These are phyloP conservation scores for Aspergillus conjunctus DNA, from an alignment of 495 filamentous ascomycete species.

Conservation along the genomic window DNA sequence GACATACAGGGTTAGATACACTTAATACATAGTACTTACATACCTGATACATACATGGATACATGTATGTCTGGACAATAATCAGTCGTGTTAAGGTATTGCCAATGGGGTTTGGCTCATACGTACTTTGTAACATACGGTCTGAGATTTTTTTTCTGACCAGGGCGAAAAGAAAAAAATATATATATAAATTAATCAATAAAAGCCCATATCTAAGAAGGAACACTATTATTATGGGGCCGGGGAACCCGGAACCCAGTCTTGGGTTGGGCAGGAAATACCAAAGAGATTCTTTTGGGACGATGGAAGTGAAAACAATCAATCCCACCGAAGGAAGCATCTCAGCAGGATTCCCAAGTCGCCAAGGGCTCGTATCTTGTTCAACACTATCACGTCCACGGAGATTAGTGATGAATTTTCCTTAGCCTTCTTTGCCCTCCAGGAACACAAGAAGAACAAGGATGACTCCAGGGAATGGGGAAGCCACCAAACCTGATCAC, in stretches of 20 bases:
- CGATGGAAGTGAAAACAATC: not conserved
- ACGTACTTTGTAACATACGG: not conserved
- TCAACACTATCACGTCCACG: not conserved
- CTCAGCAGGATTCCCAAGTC: not conserved
- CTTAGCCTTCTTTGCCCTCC: not conserved
- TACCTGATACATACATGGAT: slow-evolving; percentile 5
- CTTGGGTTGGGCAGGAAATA: slow-evolving; percentile 5
- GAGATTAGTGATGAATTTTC: not conserved
- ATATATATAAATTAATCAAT: not conserved
- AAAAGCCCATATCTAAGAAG: slow-evolving; percentile 10
- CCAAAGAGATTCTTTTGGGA: not conserved
- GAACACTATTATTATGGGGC: slow-evolving; percentile 8
- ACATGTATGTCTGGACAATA: slow-evolving; percentile 8
- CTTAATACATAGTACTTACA: too few relatives aligned
- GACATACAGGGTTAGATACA: too few relatives aligned
- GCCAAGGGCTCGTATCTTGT: not conserved
- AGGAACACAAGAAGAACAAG: not conserved
- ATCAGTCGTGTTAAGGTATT: not conserved
- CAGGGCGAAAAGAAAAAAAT: not conserved
- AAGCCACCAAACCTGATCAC: not conserved
- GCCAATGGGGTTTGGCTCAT: not conserved
- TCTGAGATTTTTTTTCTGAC: not conserved
- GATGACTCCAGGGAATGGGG: not conserved
- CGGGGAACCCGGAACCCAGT: slow-evolving; percentile 14
- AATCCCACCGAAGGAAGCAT: not conserved